Evolutionary conservation across 1,284 basidiomycete genomes (phyloP), one percentile per base, ranked within the genome.

Genomic region (Cryptococcus sp.): DNA sequence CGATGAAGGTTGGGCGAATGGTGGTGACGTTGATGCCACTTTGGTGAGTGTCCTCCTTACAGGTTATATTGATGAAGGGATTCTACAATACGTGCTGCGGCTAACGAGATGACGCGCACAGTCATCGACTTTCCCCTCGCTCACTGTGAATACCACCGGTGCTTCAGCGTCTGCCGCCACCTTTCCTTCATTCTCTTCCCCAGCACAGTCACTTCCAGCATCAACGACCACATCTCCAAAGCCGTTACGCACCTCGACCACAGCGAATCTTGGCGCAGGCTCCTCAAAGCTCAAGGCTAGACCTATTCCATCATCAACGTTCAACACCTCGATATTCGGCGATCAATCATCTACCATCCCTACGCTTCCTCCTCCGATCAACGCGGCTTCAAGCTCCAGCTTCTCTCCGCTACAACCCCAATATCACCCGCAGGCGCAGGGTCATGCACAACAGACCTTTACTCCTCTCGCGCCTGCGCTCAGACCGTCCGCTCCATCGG

Each of bases 1-100:
- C 52, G 69, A 68, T 38, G 72, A 72, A 45, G 64, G 65, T 3
- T 80, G 76, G 74, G 67, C 62, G 37, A 68, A 70, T 45, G 55
- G 55, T 17, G 47, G 58, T n/a, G 59, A 64, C 23, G 25, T 50
- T 3, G 63, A 67, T 25, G 47, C 59, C 23, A 58, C 57, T 10
- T 48, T 72, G 55, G 66, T 76, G n/a, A 61, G 68, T 50, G 5
- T 29, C 4, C n/a, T n/a, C 4, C 26, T 29, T 29, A 29, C 26
- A 4, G 26, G 5, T 4, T 4, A 4, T 10, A 29, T 29, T 4
- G 4, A 7, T 34, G 34, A 39, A 10, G 4, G 40, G 43, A 54
- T 56, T 46, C 1, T 50, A 22, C 20, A 37, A 22, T 3, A 15
- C 17, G 5, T 5, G 17, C 23, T 23, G 20, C 8, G 26, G 41